Conservation (phyloP, 2,329 filamentous ascomycete species). For the Fusarium caatingaense region DNA sequence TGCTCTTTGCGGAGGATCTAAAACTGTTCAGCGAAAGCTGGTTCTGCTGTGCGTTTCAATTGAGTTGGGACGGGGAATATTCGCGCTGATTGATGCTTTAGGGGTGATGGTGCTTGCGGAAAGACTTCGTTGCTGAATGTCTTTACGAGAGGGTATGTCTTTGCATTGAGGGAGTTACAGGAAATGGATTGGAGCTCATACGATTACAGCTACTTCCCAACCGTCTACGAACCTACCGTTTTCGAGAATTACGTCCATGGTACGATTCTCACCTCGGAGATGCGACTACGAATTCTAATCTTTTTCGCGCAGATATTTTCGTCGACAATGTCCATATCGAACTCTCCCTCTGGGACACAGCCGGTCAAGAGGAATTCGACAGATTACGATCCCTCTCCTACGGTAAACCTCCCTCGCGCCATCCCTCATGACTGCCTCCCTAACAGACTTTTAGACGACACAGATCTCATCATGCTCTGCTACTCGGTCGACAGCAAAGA, state of each 20-base stretch:
- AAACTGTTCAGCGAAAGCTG: slow-evolving; percentile 95
- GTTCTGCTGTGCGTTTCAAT: slow-evolving; percentile 76
- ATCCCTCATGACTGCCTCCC: neutral
- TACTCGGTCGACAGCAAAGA: slow-evolving; percentile 97
- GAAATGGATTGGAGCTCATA: slow-evolving; percentile 25
- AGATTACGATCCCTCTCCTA: slow-evolving; percentile 94
- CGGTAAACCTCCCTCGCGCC: slow-evolving; percentile 60
- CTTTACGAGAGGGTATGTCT: slow-evolving; percentile 90
- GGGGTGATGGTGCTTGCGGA: slow-evolving; percentile 94
- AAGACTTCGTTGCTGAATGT: slow-evolving; percentile 98
- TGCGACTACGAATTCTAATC: slow-evolving; percentile 6
- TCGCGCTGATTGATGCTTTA: slow-evolving; percentile 53
- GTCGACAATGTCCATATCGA: slow-evolving; percentile 98
- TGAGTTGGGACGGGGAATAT: neutral
- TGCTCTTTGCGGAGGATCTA: slow-evolving; percentile 73
- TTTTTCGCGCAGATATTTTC: slow-evolving; percentile 81
- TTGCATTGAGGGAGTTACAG: neutral
- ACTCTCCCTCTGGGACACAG: slow-evolving; percentile 97
- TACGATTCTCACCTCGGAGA: slow-evolving; percentile 55
- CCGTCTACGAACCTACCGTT: slow-evolving; percentile 97
- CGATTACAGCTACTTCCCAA: slow-evolving; percentile 84
- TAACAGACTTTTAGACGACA: slow-evolving; percentile 71
- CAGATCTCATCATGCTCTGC: slow-evolving; percentile 98
- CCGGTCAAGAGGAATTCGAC: slow-evolving; percentile 99
- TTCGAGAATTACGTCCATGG: slow-evolving; percentile 99